phyloP scores from a whole-genome alignment of 2,329 filamentous ascomycete genomes.

The Ceratocystiopsis brevicomis region DNA sequence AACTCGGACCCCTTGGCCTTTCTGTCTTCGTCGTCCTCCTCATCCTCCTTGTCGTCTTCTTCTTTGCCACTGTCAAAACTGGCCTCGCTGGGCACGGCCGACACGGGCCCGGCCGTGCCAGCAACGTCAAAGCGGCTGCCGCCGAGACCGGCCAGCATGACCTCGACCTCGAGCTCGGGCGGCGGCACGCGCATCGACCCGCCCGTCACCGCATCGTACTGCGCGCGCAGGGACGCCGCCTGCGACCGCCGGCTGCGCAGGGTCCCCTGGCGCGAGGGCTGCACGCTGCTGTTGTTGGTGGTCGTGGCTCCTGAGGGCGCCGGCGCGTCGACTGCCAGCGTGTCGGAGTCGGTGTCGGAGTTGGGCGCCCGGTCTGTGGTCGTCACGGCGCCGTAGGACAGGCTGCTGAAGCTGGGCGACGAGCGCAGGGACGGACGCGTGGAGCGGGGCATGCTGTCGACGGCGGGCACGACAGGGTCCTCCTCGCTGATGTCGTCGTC shows the following conservation, averaged over 20 bases:
- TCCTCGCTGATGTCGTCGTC: not conserved
- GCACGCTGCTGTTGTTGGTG: not conserved
- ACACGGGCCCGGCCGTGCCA: conserved; percentile 32
- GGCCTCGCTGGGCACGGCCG: conserved; percentile 22
- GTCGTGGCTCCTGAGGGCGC: not conserved
- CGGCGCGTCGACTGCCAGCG: not conserved
- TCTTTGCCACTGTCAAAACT: conserved; percentile 17
- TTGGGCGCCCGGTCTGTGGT: not conserved
- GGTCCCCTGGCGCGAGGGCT: conserved; percentile 2
- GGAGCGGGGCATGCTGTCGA: conserved; percentile 1
- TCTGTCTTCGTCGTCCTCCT: conserved; percentile 3
- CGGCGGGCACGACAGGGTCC: not conserved
- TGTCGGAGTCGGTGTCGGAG: not conserved
- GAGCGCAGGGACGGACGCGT: conserved; percentile 14
- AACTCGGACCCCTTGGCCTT: no score
- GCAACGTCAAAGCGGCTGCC: conserved; percentile 14
- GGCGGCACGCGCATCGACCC: conserved; percentile 15
- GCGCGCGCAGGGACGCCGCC: conserved; percentile 6
- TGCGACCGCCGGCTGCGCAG: conserved; percentile 7
- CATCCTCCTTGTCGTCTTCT: conserved; percentile 1
- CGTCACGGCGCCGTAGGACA: conserved; percentile 17
- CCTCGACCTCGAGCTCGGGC: conserved; percentile 30
- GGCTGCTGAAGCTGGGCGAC: conserved; percentile 14
- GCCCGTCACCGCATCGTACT: conserved; percentile 10
- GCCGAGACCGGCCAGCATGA: conserved; percentile 33